Evolutionary conservation across 106 monocot genomes (phyloP).

Genomic region (Gastrodia elata): DNA sequence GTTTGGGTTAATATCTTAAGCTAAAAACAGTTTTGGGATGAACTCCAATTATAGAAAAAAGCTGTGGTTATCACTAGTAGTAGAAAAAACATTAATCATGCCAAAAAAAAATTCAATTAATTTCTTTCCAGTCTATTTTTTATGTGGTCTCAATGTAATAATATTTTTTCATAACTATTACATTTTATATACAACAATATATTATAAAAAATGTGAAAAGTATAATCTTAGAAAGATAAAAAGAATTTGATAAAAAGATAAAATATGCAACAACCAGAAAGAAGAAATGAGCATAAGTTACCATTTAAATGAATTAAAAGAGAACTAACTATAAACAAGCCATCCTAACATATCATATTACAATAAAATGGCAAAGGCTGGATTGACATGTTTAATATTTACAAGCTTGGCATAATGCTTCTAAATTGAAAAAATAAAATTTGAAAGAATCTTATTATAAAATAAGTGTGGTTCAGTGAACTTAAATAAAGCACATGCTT

Average conservation of each 20-base stretch:
- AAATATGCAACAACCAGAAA: not conserved
- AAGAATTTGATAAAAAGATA: not conserved
- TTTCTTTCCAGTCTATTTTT: no score
- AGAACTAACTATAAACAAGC: not conserved
- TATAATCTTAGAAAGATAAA: not conserved
- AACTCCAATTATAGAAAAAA: no score
- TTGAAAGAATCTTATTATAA: not conserved
- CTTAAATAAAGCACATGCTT: not conserved
- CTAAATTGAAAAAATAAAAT: not conserved
- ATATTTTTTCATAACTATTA: no score
- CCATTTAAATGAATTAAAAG: not conserved
- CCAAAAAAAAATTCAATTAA: no score
- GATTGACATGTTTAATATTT: not conserved
- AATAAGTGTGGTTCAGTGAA: not conserved
- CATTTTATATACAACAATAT: not conserved
- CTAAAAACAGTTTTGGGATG: no score
- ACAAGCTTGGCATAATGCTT: not conserved
- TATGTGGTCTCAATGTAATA: no score
- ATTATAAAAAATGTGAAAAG: not conserved
- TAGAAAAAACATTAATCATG: no score
- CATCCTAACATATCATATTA: not conserved
- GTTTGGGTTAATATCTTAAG: no score
- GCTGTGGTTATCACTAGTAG: no score
- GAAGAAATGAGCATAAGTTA: not conserved
- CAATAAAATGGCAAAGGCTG: not conserved